Percentiles rank a stretch among this genome's conserved stretches.
Conservation (phyloP, 208 protist genomes). For the Trypanosoma boissoni region DNA sequence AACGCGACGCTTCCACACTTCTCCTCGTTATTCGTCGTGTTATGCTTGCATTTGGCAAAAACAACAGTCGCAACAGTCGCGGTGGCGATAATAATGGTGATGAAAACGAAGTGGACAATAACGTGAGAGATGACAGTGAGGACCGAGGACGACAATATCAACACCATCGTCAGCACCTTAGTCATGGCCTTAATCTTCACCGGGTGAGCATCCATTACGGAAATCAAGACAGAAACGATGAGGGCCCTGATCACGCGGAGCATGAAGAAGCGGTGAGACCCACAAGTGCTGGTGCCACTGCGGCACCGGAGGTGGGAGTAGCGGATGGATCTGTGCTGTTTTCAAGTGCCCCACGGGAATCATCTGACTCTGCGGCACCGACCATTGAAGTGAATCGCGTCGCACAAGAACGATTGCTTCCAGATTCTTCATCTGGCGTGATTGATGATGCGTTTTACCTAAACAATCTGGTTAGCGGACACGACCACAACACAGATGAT, state of each 20-base stretch:
- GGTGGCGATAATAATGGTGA: constrained; percentile 5
- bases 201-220: too few relatives aligned
- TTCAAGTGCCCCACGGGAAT: too few relatives aligned
- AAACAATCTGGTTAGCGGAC: constrained; percentile 15
- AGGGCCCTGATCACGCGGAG: too few relatives aligned
- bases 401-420: neutral
- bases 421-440: neutral
- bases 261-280: too few relatives aligned
- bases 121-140: neutral
- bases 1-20: constrained; percentile 58
- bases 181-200: neutral
- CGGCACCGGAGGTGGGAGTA: too few relatives aligned
- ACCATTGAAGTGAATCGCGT: too few relatives aligned
- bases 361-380: too few relatives aligned
- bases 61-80: neutral
- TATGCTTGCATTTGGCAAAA: constrained; percentile 32
- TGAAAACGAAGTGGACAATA: constrained; percentile 16
- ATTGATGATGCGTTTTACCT: constrained; percentile 21
- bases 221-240: neutral
- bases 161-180: neutral
- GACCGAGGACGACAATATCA: constrained; percentile 2
- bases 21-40: constrained; percentile 58
- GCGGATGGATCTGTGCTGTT: too few relatives aligned
- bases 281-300: too few relatives aligned
- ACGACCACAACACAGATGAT: neutral